Evolutionary conservation across 2,329 filamentous ascomycete species (phyloP).

Genomic region (Calonectria pauciramosa): DNA sequence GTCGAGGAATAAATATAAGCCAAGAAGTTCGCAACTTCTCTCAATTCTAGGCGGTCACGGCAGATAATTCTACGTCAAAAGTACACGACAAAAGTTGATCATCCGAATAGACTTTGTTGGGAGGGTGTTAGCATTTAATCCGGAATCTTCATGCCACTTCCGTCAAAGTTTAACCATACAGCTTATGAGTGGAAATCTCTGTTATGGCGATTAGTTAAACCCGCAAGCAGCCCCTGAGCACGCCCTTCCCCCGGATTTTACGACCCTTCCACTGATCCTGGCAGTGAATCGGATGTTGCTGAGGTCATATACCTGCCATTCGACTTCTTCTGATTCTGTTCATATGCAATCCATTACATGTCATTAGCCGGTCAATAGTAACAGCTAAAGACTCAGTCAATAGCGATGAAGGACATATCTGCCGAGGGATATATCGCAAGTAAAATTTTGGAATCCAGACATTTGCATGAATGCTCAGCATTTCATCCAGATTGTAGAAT

Average conservation of each 20-base stretch:
- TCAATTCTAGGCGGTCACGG: background rate
- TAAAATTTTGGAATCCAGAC: background rate
- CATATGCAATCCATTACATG: fast-evolving
- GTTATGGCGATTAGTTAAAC: background rate
- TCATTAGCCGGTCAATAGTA: no score
- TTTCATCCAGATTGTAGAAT: background rate
- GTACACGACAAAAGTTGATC: no score
- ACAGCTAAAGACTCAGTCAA: background rate
- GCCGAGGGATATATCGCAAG: background rate
- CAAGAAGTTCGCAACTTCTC: background rate
- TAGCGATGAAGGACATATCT: background rate
- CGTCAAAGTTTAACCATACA: background rate
- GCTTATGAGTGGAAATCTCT: no score
- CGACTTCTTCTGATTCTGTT: background rate
- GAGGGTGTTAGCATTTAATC: background rate
- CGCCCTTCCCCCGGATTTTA: no score
- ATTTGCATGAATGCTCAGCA: background rate
- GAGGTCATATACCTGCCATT: background rate
- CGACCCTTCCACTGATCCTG: background rate
- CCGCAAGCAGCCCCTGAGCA: no score
- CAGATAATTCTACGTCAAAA: background rate
- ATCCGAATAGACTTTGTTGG: no score
- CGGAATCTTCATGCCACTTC: background rate
- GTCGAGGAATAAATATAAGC: background rate
- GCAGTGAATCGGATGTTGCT: no score